These are phyloP conservation scores for Fusarium citri DNA, from an alignment of 2,329 filamentous ascomycete species.

Conservation along the genomic window DNA sequence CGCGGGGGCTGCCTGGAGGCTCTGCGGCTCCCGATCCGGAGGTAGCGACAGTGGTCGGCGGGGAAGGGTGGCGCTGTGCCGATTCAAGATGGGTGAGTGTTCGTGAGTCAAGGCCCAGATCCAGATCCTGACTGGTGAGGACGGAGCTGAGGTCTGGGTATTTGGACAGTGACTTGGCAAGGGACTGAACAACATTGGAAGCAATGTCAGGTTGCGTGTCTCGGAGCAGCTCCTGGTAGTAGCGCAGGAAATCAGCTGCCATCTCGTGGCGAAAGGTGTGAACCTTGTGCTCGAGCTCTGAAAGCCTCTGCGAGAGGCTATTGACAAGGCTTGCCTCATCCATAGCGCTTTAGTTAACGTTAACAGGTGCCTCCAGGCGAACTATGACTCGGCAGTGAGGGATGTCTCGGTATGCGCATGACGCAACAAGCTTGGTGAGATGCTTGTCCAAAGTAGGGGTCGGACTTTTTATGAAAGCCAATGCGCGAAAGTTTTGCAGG, in stretches of 20 bases:
- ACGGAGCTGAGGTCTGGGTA: slow-evolving; percentile 59
- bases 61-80: slow-evolving; percentile 49
- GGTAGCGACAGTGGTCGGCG: slow-evolving; percentile 46
- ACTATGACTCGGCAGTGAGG: slow-evolving; percentile 48
- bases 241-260: slow-evolving; percentile 66
- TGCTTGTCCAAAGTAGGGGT: slow-evolving; percentile 27
- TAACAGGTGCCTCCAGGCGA: slow-evolving; percentile 50
- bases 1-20: slow-evolving; percentile 59
- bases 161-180: slow-evolving; percentile 58
- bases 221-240: slow-evolving; percentile 63
- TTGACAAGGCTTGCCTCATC: slow-evolving; percentile 60
- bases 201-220: slow-evolving; percentile 60
- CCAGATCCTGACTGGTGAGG: slow-evolving; percentile 52
- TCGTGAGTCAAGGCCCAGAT: slow-evolving; percentile 53
- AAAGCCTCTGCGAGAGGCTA: slow-evolving; percentile 65
- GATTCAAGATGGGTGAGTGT: slow-evolving; percentile 46
- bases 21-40: slow-evolving; percentile 47
- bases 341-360: slow-evolving; percentile 47
- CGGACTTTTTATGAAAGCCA: slow-evolving; percentile 27
- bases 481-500: slow-evolving; percentile 33
- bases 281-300: slow-evolving; percentile 68
- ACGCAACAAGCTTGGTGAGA: slow-evolving; percentile 45
- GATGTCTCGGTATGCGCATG: slow-evolving; percentile 53
- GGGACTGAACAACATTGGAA: slow-evolving; percentile 58
- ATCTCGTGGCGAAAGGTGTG: slow-evolving; percentile 67